Evolutionary conservation across 306 rosid species (phyloP).

Genomic region (Comarum palustre): DNA sequence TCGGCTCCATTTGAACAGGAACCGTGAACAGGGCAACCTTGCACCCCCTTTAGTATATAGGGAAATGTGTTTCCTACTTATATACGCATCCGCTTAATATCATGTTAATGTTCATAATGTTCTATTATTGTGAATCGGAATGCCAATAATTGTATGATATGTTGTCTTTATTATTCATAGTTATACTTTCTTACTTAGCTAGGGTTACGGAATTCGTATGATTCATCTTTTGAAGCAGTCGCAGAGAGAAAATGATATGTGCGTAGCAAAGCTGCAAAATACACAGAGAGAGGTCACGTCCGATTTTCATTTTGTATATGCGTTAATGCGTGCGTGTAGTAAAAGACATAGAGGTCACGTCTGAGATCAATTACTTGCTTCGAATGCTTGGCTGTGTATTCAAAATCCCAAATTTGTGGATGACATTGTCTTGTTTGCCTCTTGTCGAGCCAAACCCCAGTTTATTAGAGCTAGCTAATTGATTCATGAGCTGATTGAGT

Average conservation of each 20-base stretch:
- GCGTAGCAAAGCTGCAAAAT: too few species aligned
- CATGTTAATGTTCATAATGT: not conserved
- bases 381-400: not conserved
- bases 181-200: not conserved
- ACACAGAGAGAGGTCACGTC: too few species aligned
- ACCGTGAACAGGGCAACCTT: too few species aligned
- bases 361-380: not conserved
- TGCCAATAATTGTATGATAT: too few species aligned
- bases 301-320: too few species aligned
- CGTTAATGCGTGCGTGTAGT: too few species aligned
- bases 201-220: not conserved
- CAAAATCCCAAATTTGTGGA: conserved; percentile 5
- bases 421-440: not conserved
- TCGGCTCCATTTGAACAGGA: too few species aligned
- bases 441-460: not conserved
- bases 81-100: not conserved
- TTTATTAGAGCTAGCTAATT: not conserved
- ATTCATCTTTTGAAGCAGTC: not conserved
- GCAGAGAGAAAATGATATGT: not conserved
- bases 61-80: not conserved
- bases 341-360: not conserved
- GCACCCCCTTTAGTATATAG: too few species aligned
- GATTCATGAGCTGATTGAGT: not conserved
- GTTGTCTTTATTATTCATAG: too few species aligned
- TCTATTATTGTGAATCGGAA: too few species aligned